Evolutionary conservation across 179 eudicot species (phyloP), one percentile per base, ranked within the genome.

Genomic region (Kewa caespitosa): DNA sequence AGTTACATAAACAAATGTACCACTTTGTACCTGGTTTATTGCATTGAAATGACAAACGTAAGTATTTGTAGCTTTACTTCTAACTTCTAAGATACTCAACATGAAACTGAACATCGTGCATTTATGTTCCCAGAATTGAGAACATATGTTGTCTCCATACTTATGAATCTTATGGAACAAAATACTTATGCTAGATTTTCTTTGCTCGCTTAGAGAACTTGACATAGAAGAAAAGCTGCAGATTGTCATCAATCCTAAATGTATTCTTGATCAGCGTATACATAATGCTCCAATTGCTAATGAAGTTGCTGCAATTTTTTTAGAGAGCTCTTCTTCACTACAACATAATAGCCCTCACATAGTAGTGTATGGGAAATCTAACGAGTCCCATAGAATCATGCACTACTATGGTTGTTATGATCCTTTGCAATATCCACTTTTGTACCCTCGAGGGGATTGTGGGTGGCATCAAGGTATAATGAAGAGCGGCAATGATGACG

Each of bases 361-460:
- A 2, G 15, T 38, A 12, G 48, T 65, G 1, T 23, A 0, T 25
- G 69, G 46, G 15, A 65, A 38, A 38, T 36, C 38, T 12, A 34
- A 37, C 12, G 0, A 1, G 31, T 6, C 18, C 2, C 69, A 38
- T 10, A 3, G 31, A 6, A 38, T 65, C 13, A 65, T 22, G 46
- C 48, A 64, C 36, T 36, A 64, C 6, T 64, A 36, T 64, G 69
- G 41, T 1, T 64, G 41, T 25, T 64, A 64, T 64, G 69, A 64
- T 18, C 81, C 37, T 5, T 25, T 67, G 10, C 48, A 69, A 6
- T 69, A 69, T 25, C 72, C 72, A 9, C 27, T 69, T 3, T 30
- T 43, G 6, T 46, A 33, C n/a, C 55, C 55, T 10, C 23, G 46
- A 6, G 72, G 12, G 25, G 54, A 41, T 27, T 27, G 22, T 30